Base-by-base conservation (phyloP, 2,329 filamentous ascomycete genomes). In the Blastomyces gilchristii region DNA sequence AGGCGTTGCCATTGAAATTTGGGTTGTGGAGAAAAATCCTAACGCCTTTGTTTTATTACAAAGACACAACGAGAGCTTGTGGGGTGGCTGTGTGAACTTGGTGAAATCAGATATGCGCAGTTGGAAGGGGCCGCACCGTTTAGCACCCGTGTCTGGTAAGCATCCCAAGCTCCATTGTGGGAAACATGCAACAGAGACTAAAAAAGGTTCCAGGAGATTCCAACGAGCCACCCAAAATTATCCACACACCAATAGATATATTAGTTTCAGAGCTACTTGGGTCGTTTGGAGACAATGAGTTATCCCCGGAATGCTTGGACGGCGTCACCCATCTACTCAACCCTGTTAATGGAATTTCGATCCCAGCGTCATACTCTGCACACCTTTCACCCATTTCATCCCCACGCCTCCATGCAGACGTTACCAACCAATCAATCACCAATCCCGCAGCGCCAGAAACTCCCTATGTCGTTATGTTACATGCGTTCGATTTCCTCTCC, bases 101-200 rank as follows among this genome's bases (percentile, higher is more conserved):
- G 87, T 97, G 67, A 95, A 96, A 77, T 96, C 91, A 0, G 94
- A 99, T 74, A 99, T 99, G 94, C 87, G 94, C 58, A 88, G 88
- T 64, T 99, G 95, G 95, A 89, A 89, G 70, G 95, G 95, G 0
- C 93, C 93, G 1, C 45, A 65, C 34, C 68, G 67, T 25, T 39
- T 58, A 25, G 45, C 31, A n/a, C 18, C 60, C 49, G 37, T 39
- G 16, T 60, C 62, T 37, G 60, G 49, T 58, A 58, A 25, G 34
- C 11, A 37, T 43, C 16, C 49, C 39, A 43, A 3, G 25, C 47
- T 22, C 47, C 18, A 14, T 62, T 68, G n/a, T 58, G 16, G 65
- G 65, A 37, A 66, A 59, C 73, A 77, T 65, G 74, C 78, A 9
- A 69, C 75, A 52, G 72, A 74, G n/a, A 45, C 58, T 52, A 76